Conservation (phyloP, 306 rosid species). For the Cyamopsis tetragonoloba region DNA sequence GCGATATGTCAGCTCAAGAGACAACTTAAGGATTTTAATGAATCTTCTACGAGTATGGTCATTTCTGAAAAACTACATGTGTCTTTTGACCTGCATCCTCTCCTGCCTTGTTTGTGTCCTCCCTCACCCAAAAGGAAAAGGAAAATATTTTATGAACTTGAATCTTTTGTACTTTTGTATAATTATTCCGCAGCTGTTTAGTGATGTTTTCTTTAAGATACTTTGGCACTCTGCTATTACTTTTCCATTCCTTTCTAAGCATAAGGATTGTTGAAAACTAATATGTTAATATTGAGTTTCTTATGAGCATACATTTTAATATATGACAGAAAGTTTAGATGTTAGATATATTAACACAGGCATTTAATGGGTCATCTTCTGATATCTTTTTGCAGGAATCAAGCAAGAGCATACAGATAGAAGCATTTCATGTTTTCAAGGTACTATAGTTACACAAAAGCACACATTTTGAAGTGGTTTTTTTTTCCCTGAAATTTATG, state of each 20-base stretch:
- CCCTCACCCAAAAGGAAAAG: neutral
- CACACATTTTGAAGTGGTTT: constrained; percentile 1
- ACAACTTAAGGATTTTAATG: constrained; percentile 89
- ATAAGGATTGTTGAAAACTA: neutral
- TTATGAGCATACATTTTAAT: neutral
- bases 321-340: neutral
- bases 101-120: neutral
- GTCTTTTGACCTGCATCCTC: neutral
- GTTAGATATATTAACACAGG: neutral
- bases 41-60: constrained; percentile 81
- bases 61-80: constrained; percentile 18
- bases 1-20: constrained; percentile 85
- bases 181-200: neutral
- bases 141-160: neutral
- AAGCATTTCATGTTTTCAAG: constrained; percentile 94
- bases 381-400: constrained; percentile 59
- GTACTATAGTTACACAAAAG: constrained; percentile 30
- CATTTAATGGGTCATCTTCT: constrained; percentile 8
- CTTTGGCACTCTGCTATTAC: neutral
- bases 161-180: neutral
- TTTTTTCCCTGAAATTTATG: neutral
- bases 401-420: constrained; percentile 91
- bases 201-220: neutral
- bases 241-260: neutral
- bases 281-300: constrained; percentile 5